A percentile compares a stretch with the other conserved stretches of the same genome.
These are phyloP conservation scores for Ophiognomonia clavigignenti-juglandacearum DNA, from an alignment of 2,329 filamentous ascomycete species.

Conservation along the genomic window DNA sequence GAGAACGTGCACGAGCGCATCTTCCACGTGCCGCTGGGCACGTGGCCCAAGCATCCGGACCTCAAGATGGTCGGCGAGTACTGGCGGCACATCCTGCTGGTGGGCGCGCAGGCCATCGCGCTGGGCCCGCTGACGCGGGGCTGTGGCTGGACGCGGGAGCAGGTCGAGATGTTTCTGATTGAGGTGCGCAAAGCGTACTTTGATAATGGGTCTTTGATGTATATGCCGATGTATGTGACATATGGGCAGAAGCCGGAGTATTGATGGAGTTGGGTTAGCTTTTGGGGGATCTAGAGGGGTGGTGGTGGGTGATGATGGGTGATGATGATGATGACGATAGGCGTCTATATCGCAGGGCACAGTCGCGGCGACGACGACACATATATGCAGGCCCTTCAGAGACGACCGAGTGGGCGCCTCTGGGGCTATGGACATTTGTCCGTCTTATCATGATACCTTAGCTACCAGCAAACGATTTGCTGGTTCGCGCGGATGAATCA, in stretches of 20 bases:
- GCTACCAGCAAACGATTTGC: too few relatives aligned
- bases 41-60: slow-evolving; percentile 38
- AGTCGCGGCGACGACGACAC: too few relatives aligned
- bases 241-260: slow-evolving; percentile 46
- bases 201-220: slow-evolving; percentile 33
- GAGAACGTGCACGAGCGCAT: slow-evolving; percentile 36
- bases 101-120: slow-evolving; percentile 37
- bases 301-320: too few relatives aligned
- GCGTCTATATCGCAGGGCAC: too few relatives aligned
- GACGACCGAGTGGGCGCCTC: too few relatives aligned
- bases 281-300: too few relatives aligned
- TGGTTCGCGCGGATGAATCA: too few relatives aligned
- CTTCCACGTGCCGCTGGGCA: slow-evolving; percentile 40
- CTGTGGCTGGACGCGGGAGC: slow-evolving; percentile 30
- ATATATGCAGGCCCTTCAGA: too few relatives aligned
- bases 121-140: slow-evolving; percentile 33
- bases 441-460: too few relatives aligned
- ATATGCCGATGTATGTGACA: slow-evolving; percentile 52
- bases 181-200: slow-evolving; percentile 31
- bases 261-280: too few relatives aligned
- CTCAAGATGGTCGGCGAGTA: slow-evolving; percentile 38
- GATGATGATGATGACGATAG: too few relatives aligned
- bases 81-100: slow-evolving; percentile 36
- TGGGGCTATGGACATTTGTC: too few relatives aligned
- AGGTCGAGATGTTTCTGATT: slow-evolving; percentile 30